Percentiles rank a stretch among this genome's conserved stretches.
Conservation (phyloP, 352 stramenopile genomes). For the Globisporangium alternatum region DNA sequence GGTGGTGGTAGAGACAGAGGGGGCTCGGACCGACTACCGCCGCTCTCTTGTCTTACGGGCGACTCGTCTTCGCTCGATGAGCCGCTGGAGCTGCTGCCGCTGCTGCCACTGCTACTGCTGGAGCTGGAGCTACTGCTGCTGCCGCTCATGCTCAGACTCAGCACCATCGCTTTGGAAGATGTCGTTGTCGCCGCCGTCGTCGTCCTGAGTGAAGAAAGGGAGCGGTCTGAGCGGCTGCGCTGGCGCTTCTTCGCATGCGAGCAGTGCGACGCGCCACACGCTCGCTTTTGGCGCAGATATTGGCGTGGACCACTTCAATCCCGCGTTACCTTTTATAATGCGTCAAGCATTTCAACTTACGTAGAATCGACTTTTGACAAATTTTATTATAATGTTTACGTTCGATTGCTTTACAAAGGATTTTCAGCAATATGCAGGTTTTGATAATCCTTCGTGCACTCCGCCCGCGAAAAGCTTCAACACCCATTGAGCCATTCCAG, state of each 20-base stretch:
- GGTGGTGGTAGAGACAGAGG: slow-evolving; percentile 33
- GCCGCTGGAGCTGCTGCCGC: slow-evolving; percentile 36
- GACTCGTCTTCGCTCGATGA: slow-evolving; percentile 46
- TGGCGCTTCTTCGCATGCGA: slow-evolving; percentile 11
- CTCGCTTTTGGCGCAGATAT: slow-evolving; percentile 5
- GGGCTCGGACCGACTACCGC: slow-evolving; percentile 17
- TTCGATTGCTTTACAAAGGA: not conserved
- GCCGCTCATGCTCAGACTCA: slow-evolving; percentile 24
- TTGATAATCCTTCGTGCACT: not conserved
- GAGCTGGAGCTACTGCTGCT: slow-evolving; percentile 25
- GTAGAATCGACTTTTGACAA: too few relatives aligned
- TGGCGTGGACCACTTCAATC: slow-evolving; percentile 5
- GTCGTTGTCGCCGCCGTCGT: not conserved
- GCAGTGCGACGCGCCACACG: slow-evolving; percentile 4
- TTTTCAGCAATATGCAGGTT: not conserved
- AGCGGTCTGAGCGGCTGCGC: not conserved
- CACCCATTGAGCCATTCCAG: too few relatives aligned
- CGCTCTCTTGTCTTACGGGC: slow-evolving; percentile 16
- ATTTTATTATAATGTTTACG: too few relatives aligned
- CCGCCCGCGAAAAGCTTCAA: not conserved
- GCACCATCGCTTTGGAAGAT: slow-evolving; percentile 1
- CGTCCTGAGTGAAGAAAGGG: not conserved
- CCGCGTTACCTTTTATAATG: not conserved
- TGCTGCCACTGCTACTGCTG: slow-evolving; percentile 24
- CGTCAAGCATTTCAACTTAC: not conserved